Base-by-base conservation (phyloP, 1,284 basidiomycete genomes). In the Trichosporon ovoides region DNA sequence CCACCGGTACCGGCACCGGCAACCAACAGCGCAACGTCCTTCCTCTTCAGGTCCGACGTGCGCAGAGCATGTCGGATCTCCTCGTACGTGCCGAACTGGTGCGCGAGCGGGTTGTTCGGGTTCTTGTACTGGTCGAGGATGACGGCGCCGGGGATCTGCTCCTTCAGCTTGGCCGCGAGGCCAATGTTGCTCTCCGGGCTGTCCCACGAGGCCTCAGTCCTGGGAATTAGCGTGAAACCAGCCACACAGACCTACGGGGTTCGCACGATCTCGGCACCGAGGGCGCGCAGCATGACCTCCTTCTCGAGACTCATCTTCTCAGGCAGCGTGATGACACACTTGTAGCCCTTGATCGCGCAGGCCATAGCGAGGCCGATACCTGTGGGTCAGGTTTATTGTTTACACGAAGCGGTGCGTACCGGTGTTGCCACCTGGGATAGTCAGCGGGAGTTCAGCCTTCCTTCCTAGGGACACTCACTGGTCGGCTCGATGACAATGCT, bases 251-350 rank as follows among this genome's bases (percentile, higher is more conserved):
- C 88, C 22, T 85, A 93, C n/a, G 94, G 94, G 12, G 95, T 98
- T 56, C 95, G 87, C 53, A 98, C 82, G 54, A 98, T 91, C 75
- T 94, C 87, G 4, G 95, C 94, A 11, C 95, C 95, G 3, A 98
- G 82, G 0, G 92, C 91, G 56, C 89, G 85, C 48, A 98, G 81
- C 38, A 91, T 85, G 11, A 91, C 90, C 79, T 95, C 92, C 78
- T 98, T 98, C 79, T 98, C 94, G 59, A 87, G 78, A 4, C 89
- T 92, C 95, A 98, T 98, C 81, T 98, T 98, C 72, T 93, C 87
- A 50, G 94, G 95, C 73, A 96, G 81, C 57, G 91, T 94, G 76
- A 98, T 98, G 74, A 98, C 93, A 68, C 78, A 72, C 68, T 69
- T 66, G 65, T 76, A 75, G 16, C 77, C 77, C 63, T 77, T 76